Base-by-base conservation (phyloP, 108 stramenopile species). In the Stephanodiscus minutulus region DNA sequence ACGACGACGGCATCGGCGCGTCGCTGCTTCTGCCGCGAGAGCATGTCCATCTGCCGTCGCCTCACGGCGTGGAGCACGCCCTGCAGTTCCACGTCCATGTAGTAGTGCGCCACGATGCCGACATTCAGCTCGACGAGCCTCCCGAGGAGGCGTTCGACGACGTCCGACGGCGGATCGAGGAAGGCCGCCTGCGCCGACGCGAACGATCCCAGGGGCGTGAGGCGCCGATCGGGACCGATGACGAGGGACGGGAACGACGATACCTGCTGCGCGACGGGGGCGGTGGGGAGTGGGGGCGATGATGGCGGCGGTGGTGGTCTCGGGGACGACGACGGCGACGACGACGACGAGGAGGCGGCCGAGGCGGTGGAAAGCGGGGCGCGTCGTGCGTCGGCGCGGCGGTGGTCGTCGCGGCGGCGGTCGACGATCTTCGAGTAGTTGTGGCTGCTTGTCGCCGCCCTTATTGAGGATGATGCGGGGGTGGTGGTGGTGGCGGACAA, bases 51-150 rank as follows among this genome's bases (percentile, higher is more conserved):
- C 57, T 79, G 73, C 22, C 81, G 82, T 39, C 68, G 56, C 56
- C 81, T 68, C n/a, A 93, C 72, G 12, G 92, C 86, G 49, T 80
- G 77, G 55, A 94, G 72, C n/a, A 92, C 84, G 46, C 93, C 94
- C 74, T 97, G 97, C 60, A 98, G 73, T 79, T 98, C 97, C 27
- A 96, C 95, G 72, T 98, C 97, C 97, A 98, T 98, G 85, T 98
- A 98, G 71, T 95, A 98, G 65, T 98, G 97, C 9, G 96, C 97
- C 12, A 97, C 96, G 62, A 98, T 86, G 25, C 96, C 95, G 66
- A 94, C 86, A 43, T 96, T 90, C 22, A 83, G 77, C 18, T 72
- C 53, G 22, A 84, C 37, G 31, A 98, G 79, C 10, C 68, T 67
- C 37, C 71, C 71, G 20, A 86, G 64, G 15, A 97, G 67, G 5